Base-by-base conservation (phyloP, 352 stramenopile genomes). In the Thalassiosira livingstoniorum region DNA sequence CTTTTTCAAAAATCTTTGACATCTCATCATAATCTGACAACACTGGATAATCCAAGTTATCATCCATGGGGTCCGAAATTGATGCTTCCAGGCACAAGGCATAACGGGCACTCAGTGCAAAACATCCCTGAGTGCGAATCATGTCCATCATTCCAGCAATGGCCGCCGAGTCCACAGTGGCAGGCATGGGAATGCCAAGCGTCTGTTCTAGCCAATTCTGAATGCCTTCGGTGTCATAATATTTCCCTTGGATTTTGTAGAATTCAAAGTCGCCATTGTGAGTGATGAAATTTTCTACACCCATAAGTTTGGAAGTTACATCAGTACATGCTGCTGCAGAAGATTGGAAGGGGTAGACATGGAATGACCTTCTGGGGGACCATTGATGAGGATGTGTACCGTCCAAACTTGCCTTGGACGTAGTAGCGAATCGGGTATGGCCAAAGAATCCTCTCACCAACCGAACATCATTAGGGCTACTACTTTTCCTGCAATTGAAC, bases 251-350 rank as follows among this genome's bases (percentile, higher is more conserved):
- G 31, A 91, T 39, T 31, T 80, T 68, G 66, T 85, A 94, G 75
- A 93, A 94, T 55, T 94, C 90, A 65, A 94, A 91, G 72, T 94
- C 90, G 32, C 90, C 90, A 79, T 94, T 94, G 73, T 94, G 90
- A 31, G 88, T 92, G 32, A 94, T 85, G 34, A 75, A 93, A 54
- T 90, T 92, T 62, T 90, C 86, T 10, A 91, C 84, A 4, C 37
- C 76, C 32, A 74, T 75, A 18, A 51, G 42, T 51, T 51, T 51
- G 27, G 47, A 58, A n/a, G n/a, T n/a, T n/a, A n/a, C n/a, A n/a
- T n/a, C n/a, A n/a, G n/a, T n/a, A n/a, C n/a, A n/a, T n/a, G n/a
- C n/a, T 5, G 47, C 47, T 23, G 11, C 11, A 58, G 47, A 58
- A 23, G 47, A 58, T 58, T 58, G 5, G 27, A 58, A 58, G n/a